Conservation (phyloP, 768 basidiomycete species). For the Phlegmacium glaucopus region DNA sequence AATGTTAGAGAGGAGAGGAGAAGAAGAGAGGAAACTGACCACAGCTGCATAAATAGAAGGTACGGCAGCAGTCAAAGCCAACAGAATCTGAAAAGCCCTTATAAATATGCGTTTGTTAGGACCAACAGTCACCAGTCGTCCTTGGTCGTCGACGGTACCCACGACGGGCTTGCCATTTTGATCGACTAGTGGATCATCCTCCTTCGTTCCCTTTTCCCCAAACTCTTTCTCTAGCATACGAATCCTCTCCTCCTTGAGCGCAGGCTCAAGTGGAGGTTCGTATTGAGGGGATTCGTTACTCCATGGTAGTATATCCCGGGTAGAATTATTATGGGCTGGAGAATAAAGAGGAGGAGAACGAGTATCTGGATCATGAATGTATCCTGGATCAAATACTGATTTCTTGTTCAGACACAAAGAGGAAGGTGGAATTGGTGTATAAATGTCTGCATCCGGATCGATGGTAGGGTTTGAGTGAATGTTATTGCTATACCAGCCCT, state of each 20-base stretch:
- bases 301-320: constrained; percentile 52
- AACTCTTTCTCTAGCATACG: constrained; percentile 73
- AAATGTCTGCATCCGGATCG: constrained; percentile 17
- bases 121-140: constrained; percentile 58
- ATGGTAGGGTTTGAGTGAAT: constrained; percentile 11
- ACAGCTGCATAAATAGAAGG: constrained; percentile 62
- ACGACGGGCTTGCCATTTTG: constrained; percentile 48
- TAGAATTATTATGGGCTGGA: constrained; percentile 37
- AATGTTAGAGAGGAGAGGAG: constrained; percentile 2
- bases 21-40: constrained; percentile 33
- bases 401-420: constrained; percentile 19
- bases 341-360: constrained; percentile 25
- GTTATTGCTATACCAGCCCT: constrained; percentile 51
- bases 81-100: constrained; percentile 44
- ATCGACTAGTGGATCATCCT: constrained; percentile 30
- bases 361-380: constrained; percentile 20
- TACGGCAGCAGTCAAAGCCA: constrained; percentile 49
- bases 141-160: constrained; percentile 57
- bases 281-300: constrained; percentile 43
- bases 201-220: constrained; percentile 36
- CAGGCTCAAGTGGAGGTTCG: constrained; percentile 37
- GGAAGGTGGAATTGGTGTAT: constrained; percentile 24
- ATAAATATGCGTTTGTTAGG: constrained; percentile 54
- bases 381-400: constrained; percentile 34
- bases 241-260: constrained; percentile 65